A percentile compares a stretch with the other conserved stretches of the same genome.
phyloP scores from a whole-genome alignment of 495 filamentous ascomycete genomes.

The Hyphodiscus hymeniophilus region DNA sequence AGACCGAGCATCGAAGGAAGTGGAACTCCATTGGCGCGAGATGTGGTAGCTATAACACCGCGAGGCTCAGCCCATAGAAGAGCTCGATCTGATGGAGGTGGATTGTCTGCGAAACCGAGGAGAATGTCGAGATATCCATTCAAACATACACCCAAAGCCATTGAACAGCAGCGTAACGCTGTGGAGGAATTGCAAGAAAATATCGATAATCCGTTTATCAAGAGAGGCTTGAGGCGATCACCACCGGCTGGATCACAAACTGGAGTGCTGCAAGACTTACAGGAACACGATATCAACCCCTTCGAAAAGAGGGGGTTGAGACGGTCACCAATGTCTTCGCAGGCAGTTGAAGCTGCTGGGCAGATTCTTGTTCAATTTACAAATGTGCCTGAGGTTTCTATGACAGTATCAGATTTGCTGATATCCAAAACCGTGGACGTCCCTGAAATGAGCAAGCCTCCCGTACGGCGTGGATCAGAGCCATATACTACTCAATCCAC shows the following conservation, averaged over 20 bases:
- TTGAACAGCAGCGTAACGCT: neutral
- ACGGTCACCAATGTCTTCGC: constrained; percentile 12
- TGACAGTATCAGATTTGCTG: neutral
- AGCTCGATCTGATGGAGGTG: constrained; percentile 1
- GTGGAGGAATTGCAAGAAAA: neutral
- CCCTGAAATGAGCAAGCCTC: too few species aligned
- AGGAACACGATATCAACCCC: constrained; percentile 7
- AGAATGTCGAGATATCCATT: constrained; percentile 18
- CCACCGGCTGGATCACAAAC: neutral
- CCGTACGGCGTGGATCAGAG: too few species aligned
- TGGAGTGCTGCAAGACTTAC: neutral
- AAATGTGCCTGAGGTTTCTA: neutral
- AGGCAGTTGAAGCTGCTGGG: neutral
- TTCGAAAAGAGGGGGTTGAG: constrained; percentile 15
- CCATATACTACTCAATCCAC: too few species aligned
- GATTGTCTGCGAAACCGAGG: constrained; percentile 16
- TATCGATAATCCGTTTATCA: constrained; percentile 18
- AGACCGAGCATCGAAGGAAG: neutral
- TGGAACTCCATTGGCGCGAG: constrained; percentile 3
- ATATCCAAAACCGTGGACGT: too few species aligned
- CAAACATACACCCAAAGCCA: constrained; percentile 1
- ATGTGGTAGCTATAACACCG: neutral
- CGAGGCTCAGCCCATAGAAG: constrained; percentile 1
- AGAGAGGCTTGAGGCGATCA: constrained; percentile 19
- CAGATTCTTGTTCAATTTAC: neutral